Conservation (phyloP, 768 basidiomycete genomes). For the Tylopilus cervinicoccineus region DNA sequence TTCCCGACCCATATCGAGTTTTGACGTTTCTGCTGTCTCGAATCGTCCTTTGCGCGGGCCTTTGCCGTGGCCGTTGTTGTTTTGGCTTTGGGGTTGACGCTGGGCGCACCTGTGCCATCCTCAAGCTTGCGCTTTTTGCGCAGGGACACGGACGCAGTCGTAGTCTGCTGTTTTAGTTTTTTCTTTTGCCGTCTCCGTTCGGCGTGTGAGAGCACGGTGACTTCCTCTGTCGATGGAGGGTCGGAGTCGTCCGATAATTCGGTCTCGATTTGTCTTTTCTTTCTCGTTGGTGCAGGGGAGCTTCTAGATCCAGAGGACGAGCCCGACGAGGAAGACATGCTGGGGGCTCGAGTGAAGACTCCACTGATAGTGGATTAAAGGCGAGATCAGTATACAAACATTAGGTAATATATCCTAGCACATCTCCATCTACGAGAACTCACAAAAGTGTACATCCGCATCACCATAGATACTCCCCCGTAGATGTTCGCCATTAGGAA, state of each 20-base stretch:
- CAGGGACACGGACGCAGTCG: slow-evolving; percentile 8
- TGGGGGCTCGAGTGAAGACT: neutral
- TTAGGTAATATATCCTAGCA: slow-evolving; percentile 20
- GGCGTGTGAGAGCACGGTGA: slow-evolving; percentile 68
- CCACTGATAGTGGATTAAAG: slow-evolving; percentile 2
- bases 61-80: neutral
- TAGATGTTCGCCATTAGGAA: slow-evolving; percentile 4
- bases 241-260: slow-evolving; percentile 19
- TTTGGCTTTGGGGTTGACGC: neutral
- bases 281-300: slow-evolving; percentile 24
- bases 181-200: slow-evolving; percentile 64
- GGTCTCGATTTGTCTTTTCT: slow-evolving; percentile 19
- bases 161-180: slow-evolving; percentile 23
- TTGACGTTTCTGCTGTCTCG: slow-evolving; percentile 49
- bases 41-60: slow-evolving; percentile 1
- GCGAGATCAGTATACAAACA: slow-evolving; percentile 15
- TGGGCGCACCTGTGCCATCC: slow-evolving; percentile 7
- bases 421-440: slow-evolving; percentile 13
- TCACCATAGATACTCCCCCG: slow-evolving; percentile 6
- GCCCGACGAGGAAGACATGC: slow-evolving; percentile 23
- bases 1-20: slow-evolving; percentile 97
- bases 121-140: slow-evolving; percentile 47
- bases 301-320: slow-evolving; percentile 33
- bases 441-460: slow-evolving; percentile 2
- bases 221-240: slow-evolving; percentile 3